Evolutionary conservation across 164 flowering plant species (phyloP).

Genomic region (Chimonanthus praecox): DNA sequence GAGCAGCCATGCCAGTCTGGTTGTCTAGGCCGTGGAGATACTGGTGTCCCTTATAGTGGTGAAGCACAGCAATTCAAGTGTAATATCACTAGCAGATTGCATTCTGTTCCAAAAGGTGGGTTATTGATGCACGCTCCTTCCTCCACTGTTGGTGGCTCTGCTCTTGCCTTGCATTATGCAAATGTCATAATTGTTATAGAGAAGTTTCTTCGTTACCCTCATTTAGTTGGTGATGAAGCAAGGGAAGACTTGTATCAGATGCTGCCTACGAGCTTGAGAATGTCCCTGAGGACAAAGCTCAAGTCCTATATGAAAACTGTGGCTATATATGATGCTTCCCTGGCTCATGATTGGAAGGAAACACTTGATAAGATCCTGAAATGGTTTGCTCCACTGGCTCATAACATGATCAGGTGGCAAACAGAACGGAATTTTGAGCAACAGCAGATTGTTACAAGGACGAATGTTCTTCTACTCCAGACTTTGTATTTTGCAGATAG

Average conservation of each 20-base stretch:
- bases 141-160: conserved; percentile 87
- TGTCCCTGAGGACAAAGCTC: conserved; percentile 49
- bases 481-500: conserved; percentile 88
- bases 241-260: conserved; percentile 90
- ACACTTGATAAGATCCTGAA: conserved; percentile 55
- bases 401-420: conserved; percentile 97
- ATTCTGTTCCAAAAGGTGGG: conserved; percentile 48
- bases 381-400: conserved; percentile 93
- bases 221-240: conserved; percentile 95
- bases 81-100: conserved; percentile 18
- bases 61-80: conserved; percentile 29
- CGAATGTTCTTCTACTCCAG: conserved; percentile 88
- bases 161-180: conserved; percentile 89
- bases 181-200: conserved; percentile 86
- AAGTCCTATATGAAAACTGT: conserved; percentile 64
- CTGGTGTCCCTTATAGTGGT: conserved; percentile 23
- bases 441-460: conserved; percentile 61
- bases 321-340: conserved; percentile 86
- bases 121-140: conserved; percentile 45
- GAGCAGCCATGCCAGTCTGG: conserved; percentile 26
- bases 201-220: conserved; percentile 88
- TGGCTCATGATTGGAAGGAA: conserved; percentile 94
- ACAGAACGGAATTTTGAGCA: conserved; percentile 95
- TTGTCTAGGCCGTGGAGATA: conserved; percentile 26
- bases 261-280: conserved; percentile 87